Evolutionary conservation across 805 yeast species (phyloP).

Genomic region (Middelhovenomyces tepae): DNA sequence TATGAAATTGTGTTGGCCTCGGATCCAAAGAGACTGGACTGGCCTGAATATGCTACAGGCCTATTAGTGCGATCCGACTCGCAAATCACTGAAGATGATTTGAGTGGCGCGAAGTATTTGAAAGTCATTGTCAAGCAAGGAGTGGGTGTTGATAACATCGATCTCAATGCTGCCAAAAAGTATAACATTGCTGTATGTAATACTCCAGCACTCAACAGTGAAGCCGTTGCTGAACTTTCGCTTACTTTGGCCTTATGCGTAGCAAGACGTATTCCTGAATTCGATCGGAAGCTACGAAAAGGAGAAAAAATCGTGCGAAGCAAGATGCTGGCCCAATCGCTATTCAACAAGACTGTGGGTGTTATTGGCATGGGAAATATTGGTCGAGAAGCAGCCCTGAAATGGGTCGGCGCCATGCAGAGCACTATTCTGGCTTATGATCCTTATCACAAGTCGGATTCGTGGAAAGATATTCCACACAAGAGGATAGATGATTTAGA

Average conservation of each 20-base stretch:
- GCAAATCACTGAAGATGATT: conserved; percentile 4
- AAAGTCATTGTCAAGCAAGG: conserved; percentile 8
- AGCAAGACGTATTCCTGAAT: conserved; percentile 5
- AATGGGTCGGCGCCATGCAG: conserved; percentile 10
- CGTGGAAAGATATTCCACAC: conserved; percentile 5
- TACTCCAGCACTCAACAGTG: conserved; percentile 8
- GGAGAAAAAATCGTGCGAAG: conserved; percentile 7
- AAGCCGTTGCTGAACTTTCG: conserved; percentile 9
- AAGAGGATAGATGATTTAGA: conserved; percentile 5
- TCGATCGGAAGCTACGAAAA: conserved; percentile 6
- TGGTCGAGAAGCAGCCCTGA: conserved; percentile 8
- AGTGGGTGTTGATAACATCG: conserved; percentile 11
- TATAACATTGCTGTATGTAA: conserved; percentile 2
- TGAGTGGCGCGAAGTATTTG: conserved; percentile 3
- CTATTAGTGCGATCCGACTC: conserved; percentile 6
- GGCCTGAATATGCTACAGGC: conserved; percentile 5
- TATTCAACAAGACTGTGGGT: conserved; percentile 7
- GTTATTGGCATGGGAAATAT: conserved; percentile 8
- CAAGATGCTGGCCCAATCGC: conserved; percentile 7
- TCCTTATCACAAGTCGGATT: conserved; percentile 5
- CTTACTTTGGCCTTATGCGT: conserved; percentile 5
- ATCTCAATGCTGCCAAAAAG: conserved; percentile 1
- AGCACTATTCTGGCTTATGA: conserved; percentile 7
- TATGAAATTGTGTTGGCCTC: conserved; percentile 4
- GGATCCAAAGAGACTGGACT: conserved; percentile 3